Evolutionary conservation across 805 yeast genomes (phyloP).

Genomic region (Sugiyamaella smithiae): DNA sequence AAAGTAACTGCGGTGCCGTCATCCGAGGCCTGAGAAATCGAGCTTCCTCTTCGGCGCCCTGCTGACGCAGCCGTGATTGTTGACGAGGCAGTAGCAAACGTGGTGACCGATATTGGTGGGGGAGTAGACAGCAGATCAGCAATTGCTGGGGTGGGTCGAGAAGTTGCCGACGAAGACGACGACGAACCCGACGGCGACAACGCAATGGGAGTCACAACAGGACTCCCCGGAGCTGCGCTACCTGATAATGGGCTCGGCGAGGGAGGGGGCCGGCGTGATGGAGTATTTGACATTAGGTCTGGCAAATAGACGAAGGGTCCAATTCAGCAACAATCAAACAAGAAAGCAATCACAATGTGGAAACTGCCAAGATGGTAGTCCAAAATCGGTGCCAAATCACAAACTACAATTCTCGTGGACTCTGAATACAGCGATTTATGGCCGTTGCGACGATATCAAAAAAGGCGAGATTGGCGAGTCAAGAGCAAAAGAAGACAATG

Average conservation of each 20-base stretch:
- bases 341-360: no score
- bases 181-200: background rate
- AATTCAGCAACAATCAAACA: no score
- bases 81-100: background rate
- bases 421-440: no score
- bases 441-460: no score
- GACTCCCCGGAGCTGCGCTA: background rate
- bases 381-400: no score
- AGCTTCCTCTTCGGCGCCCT: conserved; percentile 13
- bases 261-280: conserved; percentile 1
- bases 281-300: background rate
- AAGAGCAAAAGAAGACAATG: no score
- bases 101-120: conserved; percentile 26
- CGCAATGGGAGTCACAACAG: conserved; percentile 4
- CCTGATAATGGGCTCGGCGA: conserved; percentile 8
- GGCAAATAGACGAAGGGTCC: no score
- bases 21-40: conserved; percentile 8
- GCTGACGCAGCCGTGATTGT: conserved; percentile 1
- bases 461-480: no score
- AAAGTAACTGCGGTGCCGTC: conserved; percentile 10
- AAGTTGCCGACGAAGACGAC: background rate
- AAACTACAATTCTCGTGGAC: no score
- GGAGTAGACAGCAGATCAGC: conserved; percentile 34
- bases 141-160: conserved; percentile 22
- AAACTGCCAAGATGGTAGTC: no score